phyloP scores from a whole-genome alignment of 345 rosid genomes.

The Balakata baccata region DNA sequence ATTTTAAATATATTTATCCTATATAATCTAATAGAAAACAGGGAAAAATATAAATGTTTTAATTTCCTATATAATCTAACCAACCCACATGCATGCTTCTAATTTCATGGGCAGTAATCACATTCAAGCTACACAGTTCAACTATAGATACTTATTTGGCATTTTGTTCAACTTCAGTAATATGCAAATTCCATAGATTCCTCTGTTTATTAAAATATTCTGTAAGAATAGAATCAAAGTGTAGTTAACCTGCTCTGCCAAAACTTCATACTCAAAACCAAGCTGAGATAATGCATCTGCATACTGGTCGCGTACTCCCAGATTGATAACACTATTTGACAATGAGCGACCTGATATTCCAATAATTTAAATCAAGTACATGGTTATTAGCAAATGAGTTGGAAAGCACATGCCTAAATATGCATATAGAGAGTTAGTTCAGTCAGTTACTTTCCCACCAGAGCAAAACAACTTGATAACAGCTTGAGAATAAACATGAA shows the following conservation, averaged over 20 bases:
- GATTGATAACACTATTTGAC: slow-evolving; percentile 48
- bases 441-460: neutral
- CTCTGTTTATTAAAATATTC: neutral
- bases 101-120: neutral
- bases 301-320: slow-evolving; percentile 42
- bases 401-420: neutral
- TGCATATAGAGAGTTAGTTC: neutral
- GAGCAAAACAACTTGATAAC: neutral
- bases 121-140: neutral
- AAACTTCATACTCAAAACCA: slow-evolving; percentile 52
- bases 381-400: slow-evolving; percentile 4
- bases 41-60: neutral
- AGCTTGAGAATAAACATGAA: neutral
- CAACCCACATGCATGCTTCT: neutral
- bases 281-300: slow-evolving; percentile 45
- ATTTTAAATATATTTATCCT: neutral
- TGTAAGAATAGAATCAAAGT: slow-evolving; percentile 8
- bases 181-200: neutral
- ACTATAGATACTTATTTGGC: neutral
- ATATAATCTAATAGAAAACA: neutral
- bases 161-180: neutral
- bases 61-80: too few relatives aligned
- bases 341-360: slow-evolving; percentile 42
- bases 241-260: slow-evolving; percentile 45
- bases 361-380: neutral